Percentiles rank a stretch among this genome's conserved stretches.
phyloP scores from a whole-genome alignment of 2,329 filamentous ascomycete genomes.

The Epichloe aotearoae region DNA sequence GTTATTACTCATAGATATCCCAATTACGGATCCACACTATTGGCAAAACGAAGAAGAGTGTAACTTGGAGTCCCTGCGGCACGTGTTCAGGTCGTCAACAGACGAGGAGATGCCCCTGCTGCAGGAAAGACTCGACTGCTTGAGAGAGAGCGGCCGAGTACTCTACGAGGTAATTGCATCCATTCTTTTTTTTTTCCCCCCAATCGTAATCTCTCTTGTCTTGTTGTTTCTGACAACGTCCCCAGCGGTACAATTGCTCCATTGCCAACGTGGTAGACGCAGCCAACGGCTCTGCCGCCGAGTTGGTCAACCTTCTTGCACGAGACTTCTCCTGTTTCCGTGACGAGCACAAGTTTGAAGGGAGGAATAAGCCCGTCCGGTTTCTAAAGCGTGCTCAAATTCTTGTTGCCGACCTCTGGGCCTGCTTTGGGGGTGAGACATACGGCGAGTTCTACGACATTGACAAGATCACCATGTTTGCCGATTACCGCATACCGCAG shows the following conservation, averaged over 20 bases:
- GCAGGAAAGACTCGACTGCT: constrained; percentile 59
- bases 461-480: constrained; percentile 95
- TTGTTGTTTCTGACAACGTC: background rate
- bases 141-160: constrained; percentile 71
- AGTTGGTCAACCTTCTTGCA: constrained; percentile 74
- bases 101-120: constrained; percentile 80
- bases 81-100: constrained; percentile 78
- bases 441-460: constrained; percentile 82
- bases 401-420: constrained; percentile 91
- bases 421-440: constrained; percentile 71
- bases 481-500: constrained; percentile 93
- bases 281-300: constrained; percentile 67
- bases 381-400: constrained; percentile 94
- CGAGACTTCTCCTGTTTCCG: constrained; percentile 74
- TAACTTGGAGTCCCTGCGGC: constrained; percentile 55
- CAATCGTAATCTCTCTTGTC: too few species aligned
- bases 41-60: constrained; percentile 71
- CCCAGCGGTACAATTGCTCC: constrained; percentile 60
- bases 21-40: constrained; percentile 77
- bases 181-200: background rate
- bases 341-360: constrained; percentile 66
- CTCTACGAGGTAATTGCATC: constrained; percentile 51
- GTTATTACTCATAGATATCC: constrained; percentile 47
- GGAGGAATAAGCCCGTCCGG: constrained; percentile 54
- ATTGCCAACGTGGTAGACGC: constrained; percentile 60